Conservation (phyloP, 768 basidiomycete genomes). For the Rhizopogon vesiculosus region DNA sequence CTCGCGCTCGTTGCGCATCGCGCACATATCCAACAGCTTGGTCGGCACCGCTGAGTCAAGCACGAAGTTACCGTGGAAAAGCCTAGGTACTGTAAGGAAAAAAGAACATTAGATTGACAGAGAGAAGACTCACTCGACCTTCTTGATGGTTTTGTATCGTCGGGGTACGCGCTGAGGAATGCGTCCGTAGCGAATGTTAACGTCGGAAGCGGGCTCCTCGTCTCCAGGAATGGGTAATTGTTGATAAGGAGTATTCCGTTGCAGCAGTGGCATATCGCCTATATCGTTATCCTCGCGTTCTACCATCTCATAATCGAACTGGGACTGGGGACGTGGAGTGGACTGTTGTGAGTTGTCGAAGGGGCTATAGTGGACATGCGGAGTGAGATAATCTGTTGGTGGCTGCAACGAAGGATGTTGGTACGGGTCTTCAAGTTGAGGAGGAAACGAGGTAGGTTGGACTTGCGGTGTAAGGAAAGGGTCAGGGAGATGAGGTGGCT, state of each 20-base stretch:
- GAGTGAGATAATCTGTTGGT: slow-evolving; percentile 8
- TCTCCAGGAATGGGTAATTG: slow-evolving; percentile 40
- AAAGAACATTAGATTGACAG: neutral
- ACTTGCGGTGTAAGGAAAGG: slow-evolving; percentile 28
- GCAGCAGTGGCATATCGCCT: slow-evolving; percentile 66
- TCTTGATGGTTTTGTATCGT: slow-evolving; percentile 91
- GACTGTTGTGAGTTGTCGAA: slow-evolving; percentile 18
- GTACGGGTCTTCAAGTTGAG: slow-evolving; percentile 19
- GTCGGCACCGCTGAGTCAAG: slow-evolving; percentile 86
- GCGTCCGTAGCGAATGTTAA: slow-evolving; percentile 79
- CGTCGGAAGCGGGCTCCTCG: slow-evolving; percentile 30
- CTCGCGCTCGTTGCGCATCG: slow-evolving; percentile 75
- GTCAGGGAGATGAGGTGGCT: slow-evolving; percentile 36
- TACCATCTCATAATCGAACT: slow-evolving; percentile 32
- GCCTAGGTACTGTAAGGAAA: slow-evolving; percentile 27
- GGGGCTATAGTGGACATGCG: slow-evolving; percentile 15
- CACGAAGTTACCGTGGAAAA: slow-evolving; percentile 93
- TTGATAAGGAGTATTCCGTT: slow-evolving; percentile 32
- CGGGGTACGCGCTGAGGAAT: slow-evolving; percentile 90
- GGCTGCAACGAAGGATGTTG: slow-evolving; percentile 21
- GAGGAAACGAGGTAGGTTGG: slow-evolving; percentile 11
- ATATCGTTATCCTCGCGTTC: slow-evolving; percentile 43
- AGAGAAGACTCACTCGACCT: slow-evolving; percentile 63
- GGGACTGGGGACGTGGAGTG: slow-evolving; percentile 21
- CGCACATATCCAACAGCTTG: slow-evolving; percentile 85